Base-by-base conservation (phyloP, 495 filamentous ascomycete species). In the Penicillium coffeae region DNA sequence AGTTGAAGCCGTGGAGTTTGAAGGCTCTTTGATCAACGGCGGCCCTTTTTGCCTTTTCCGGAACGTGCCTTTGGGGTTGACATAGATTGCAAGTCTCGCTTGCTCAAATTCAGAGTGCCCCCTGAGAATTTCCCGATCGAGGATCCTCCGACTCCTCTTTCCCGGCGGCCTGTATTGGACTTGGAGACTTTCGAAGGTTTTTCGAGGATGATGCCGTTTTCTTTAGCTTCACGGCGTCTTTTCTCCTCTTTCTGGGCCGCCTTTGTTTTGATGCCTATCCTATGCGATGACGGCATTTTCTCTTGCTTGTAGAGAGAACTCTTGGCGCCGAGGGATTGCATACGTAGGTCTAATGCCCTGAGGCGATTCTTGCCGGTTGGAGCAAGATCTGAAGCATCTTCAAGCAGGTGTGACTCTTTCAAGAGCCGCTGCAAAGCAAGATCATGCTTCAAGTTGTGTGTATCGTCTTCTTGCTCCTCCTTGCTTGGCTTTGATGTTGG, bases 131-230 rank as follows among this genome's bases (percentile, higher is more conserved):
- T 90, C 0, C 92, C 92, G 8, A 96, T 81, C 2, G 75, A 79
- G 1, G 91, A 88, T 36, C 79, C 79, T 38, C 82, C 87, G 57
- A 95, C 78, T 3, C 82, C 82, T 56, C 81, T 76, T 39, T 90
- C 81, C 48, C 80, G 75, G 48, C 68, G 76, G 33, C 70, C 67
- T 12, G 50, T 58, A 6, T 67, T 70, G 25, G 64, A 71, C 47
- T 64, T 73, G 39, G 60, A 50, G 3, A 53, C 47, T 47, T 77
- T 82, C 3, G 64, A 69, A 20, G 76, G 78, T 51, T 81, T 83
- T 72, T 97, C 93, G 2, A 98, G 73, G 46, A 97, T 80, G 49
- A 97, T 85, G 6, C 93, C 93, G 52, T 90, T 94, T 69, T 96
- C 90, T 54, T 78, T 81, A 6, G 93, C 93, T 56, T 95, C 88